These are phyloP conservation scores for Arabidopsis thaliana DNA, from an alignment of 345 rosid genomes.

Conservation along the genomic window TAIR10.1 NC_003076.8:6837501-6838000, in stretches of 20 bases:
- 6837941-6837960: background rate
- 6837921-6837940: background rate
- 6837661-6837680: slow-evolving; percentile 43
- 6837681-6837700: slow-evolving; percentile 49
- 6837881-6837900: slow-evolving; percentile 62
- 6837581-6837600: slow-evolving; percentile 57
- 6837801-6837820: slow-evolving; percentile 51
- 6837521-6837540: background rate
- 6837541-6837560: slow-evolving; percentile 72
- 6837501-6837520: background rate
- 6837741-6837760: slow-evolving; percentile 49
- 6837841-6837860: slow-evolving; percentile 61
- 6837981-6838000: background rate
- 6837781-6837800: slow-evolving; percentile 68
- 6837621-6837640: slow-evolving; percentile 49
- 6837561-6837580: slow-evolving; percentile 62
- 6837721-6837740: slow-evolving; percentile 58
- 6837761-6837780: slow-evolving; percentile 47
- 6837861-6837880: slow-evolving; percentile 60
- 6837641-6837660: slow-evolving; percentile 41
- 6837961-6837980: background rate
- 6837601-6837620: slow-evolving; percentile 53
- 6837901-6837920: slow-evolving; percentile 35
- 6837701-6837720: slow-evolving; percentile 53
- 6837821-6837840: slow-evolving; percentile 51